Evolutionary conservation across 495 filamentous ascomycete genomes (phyloP), one percentile per base, ranked within the genome.

Genomic region (Cercophora sp.): DNA sequence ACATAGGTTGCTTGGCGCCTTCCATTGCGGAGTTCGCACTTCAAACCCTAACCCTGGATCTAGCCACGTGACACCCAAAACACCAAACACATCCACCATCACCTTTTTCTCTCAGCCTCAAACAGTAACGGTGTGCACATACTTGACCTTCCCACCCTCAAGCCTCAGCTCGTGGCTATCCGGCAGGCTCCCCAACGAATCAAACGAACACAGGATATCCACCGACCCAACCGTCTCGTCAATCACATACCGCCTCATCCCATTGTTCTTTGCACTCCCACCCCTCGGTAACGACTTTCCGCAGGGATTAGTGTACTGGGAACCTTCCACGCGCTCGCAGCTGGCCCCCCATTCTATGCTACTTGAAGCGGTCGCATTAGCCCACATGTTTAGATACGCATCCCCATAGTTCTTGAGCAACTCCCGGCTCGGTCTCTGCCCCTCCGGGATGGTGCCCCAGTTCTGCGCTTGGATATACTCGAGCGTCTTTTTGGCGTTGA

Each of bases 321-420:
- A 40, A 9, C 69, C 68, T 54, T 72, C 69, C 2, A 72, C 61
- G 2, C 69, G 61, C 26, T 65, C 63, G 27, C 68, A 70, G 13
- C 63, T 64, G 13, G 55, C 25, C 3, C 62, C 64, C 22, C 65
- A 66, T 20, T 66, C 64, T 1, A 70, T 56, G 35, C 34, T 51
- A 3, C 8, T 29, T 29, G 4, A 66, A 58, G 41, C 58, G n/a
- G 29, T 65, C 41, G 47, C 55, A 24, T 70, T 54, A 44, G 58
- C 59, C 57, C 66, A 76, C 39, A 67, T 56, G 35, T 73, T 64
- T 25, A 76, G 54, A 32, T 76, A 76, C 2, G 70, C 66, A 40
- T 76, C 73, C 0, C 68, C 72, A 1, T 68, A 71, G 0, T 68
- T 64, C 48, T 73, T 55, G 54, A 75, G 70, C 2, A 59, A 62